Evolutionary conservation across 768 basidiomycete species (phyloP).

Genomic region (Xerocomellus intermedius): DNA sequence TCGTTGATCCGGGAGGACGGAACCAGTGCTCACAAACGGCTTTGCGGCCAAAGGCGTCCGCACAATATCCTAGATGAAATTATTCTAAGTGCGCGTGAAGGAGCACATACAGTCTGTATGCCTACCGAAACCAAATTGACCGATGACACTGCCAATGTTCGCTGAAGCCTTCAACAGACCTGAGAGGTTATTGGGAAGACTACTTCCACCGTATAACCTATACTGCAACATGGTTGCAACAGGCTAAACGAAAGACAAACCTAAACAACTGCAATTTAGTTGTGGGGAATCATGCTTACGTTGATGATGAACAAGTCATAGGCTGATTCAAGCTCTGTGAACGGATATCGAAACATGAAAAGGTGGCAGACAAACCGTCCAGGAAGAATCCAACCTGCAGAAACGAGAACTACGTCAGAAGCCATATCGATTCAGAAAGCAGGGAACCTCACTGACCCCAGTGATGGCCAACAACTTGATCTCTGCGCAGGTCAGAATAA

Average conservation of each 20-base stretch:
- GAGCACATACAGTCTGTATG: background rate
- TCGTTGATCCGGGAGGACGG: background rate
- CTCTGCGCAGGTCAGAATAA: constrained; percentile 43
- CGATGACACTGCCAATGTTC: constrained; percentile 72
- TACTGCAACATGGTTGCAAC: constrained; percentile 69
- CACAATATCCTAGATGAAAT: constrained; percentile 49
- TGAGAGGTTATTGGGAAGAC: constrained; percentile 53
- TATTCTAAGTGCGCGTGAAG: background rate
- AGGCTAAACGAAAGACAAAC: constrained; percentile 38
- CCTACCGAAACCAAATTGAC: constrained; percentile 61
- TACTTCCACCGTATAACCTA: constrained; percentile 51
- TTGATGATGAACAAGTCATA: constrained; percentile 75
- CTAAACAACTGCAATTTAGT: background rate
- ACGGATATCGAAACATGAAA: background rate
- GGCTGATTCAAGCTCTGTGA: constrained; percentile 38
- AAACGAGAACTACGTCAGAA: background rate
- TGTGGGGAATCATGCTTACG: constrained; percentile 32
- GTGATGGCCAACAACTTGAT: constrained; percentile 61
- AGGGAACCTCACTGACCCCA: constrained; percentile 41
- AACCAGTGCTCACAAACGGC: constrained; percentile 48
- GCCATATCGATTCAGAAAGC: background rate
- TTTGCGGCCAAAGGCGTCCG: constrained; percentile 68
- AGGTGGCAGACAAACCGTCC: constrained; percentile 47
- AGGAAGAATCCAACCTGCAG: constrained; percentile 66
- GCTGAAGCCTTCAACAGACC: constrained; percentile 67